Evolutionary conservation across 2,329 filamentous ascomycete genomes (phyloP), one percentile per base, ranked within the genome.

Genomic region (Colletotrichum tropicicola): DNA sequence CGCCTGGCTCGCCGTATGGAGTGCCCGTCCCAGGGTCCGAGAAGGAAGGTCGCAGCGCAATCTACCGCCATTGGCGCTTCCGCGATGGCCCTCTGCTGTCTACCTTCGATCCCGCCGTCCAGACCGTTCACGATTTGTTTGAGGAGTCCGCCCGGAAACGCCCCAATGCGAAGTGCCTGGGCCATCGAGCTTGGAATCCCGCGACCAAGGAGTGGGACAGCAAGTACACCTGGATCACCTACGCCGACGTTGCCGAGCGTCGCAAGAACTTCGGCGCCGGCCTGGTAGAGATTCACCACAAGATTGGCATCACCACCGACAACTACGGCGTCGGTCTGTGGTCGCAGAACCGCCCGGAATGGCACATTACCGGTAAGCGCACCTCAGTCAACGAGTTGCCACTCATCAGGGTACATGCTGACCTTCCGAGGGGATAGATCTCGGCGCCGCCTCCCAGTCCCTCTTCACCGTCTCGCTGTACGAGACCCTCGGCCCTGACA

Each of bases 401-500:
- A n/a, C n/a, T n/a, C n/a, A n/a, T n/a, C n/a, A n/a, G n/a, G n/a
- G n/a, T n/a, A n/a, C n/a, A n/a, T 28, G 23, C 51, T 66, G 43
- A 59, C 48, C 23, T 45, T 25, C 28, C 15, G 27, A 13, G 7
- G 21, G 35, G 19, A 3, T 62, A 93, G 95, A 98, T 83, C 82
- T 98, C 73, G 96, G 89, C 39, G 90, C 92, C 75, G 89, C 92
- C 80, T 96, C 94, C 12, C 96, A 98, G 78, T 88, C 91, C 7
- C 87, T 98, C 28, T 98, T 86, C 80, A 92, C 91, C 21, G 94
- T 99, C 59, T 97, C 95, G 5, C 90, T 99, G 53, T 99, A 99
- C 82, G 96, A 98, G 78, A 98, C 95, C 12, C 87, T 99, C 5
- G 95, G 95, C 9, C 91, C 95, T 12, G 93, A 97, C 70, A 89